A percentile compares a stretch with the other conserved stretches of the same genome.
These are phyloP conservation scores for Ulota crispa DNA, from an alignment of 225 moss, liverwort and hornwort species.

Conservation along the genomic window DNA sequence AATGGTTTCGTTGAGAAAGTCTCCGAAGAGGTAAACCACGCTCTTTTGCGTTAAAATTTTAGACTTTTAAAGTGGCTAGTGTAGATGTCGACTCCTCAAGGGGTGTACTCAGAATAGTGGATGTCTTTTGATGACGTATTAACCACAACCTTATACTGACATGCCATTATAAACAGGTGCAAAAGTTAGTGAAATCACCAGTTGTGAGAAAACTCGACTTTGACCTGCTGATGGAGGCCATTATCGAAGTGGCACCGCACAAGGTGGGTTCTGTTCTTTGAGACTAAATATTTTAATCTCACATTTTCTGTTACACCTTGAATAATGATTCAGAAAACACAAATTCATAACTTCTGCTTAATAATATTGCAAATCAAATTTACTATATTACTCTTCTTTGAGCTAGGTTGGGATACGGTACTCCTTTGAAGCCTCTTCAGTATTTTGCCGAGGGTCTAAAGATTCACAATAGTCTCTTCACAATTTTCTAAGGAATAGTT, in stretches of 20 bases:
- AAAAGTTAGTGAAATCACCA: slow-evolving; percentile 79
- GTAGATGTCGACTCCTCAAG: not conserved
- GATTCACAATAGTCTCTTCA: not conserved
- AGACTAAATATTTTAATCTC: not conserved
- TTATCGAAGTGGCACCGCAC: slow-evolving; percentile 72
- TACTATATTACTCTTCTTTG: not conserved
- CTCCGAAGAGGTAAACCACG: slow-evolving; percentile 63
- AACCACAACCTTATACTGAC: not conserved
- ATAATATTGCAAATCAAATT: not conserved
- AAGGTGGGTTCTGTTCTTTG: slow-evolving; percentile 26
- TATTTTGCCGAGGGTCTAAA: not conserved
- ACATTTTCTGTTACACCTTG: not conserved
- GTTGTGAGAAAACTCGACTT: slow-evolving; percentile 86
- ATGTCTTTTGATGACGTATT: not conserved
- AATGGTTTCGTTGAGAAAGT: slow-evolving; percentile 76
- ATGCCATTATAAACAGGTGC: slow-evolving; percentile 48
- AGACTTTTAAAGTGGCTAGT: not conserved
- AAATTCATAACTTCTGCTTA: not conserved
- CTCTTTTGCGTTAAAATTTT: not conserved
- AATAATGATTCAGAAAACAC: not conserved
- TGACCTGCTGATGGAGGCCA: slow-evolving; percentile 90
- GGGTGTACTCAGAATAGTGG: not conserved
- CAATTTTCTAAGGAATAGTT: not conserved
- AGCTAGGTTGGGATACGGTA: not conserved
- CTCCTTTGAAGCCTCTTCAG: not conserved